phyloP scores from a whole-genome alignment of 1,139 yeast genomes.

The Taphrina populina region DNA sequence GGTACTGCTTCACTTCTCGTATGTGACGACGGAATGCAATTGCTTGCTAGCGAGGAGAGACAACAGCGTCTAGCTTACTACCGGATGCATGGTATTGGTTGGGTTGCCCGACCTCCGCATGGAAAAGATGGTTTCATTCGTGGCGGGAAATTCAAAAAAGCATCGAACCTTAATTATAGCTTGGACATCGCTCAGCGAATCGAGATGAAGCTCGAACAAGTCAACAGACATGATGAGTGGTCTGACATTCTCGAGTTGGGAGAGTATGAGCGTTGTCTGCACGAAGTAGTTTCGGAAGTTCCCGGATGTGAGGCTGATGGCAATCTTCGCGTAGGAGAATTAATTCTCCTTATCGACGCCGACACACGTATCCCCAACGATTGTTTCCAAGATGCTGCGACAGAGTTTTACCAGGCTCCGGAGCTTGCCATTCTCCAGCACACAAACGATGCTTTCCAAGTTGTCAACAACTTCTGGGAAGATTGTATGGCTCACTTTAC shows the following conservation, averaged over 20 bases:
- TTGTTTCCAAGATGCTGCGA: conserved; percentile 39
- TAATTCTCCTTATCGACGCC: conserved; percentile 37
- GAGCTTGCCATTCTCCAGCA: conserved; percentile 38
- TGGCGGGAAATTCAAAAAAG: conserved; percentile 38
- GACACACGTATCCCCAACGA: conserved; percentile 39
- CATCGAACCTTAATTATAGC: conserved; percentile 38
- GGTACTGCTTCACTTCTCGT: conserved; percentile 35
- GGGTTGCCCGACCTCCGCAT: conserved; percentile 38
- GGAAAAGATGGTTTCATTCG: conserved; percentile 38
- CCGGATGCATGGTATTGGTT: conserved; percentile 37
- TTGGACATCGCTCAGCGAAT: conserved; percentile 36
- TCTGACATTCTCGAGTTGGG: conserved; percentile 25
- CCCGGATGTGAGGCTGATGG: conserved; percentile 36
- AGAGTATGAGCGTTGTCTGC: conserved; percentile 14
- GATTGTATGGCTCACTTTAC: conserved; percentile 38
- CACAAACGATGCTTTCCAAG: conserved; percentile 38
- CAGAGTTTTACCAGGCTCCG: conserved; percentile 37
- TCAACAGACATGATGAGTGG: conserved; percentile 28
- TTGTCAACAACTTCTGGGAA: conserved; percentile 37
- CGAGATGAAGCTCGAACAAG: conserved; percentile 35
- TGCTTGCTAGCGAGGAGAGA: conserved; percentile 24
- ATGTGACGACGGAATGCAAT: conserved; percentile 37
- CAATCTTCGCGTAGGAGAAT: conserved; percentile 37
- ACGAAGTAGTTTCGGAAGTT: conserved; percentile 22
- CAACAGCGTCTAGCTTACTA: conserved; percentile 34